These are phyloP conservation scores for Euphorbia celastroides DNA, from an alignment of 441 rosid genomes.

Conservation along the genomic window DNA sequence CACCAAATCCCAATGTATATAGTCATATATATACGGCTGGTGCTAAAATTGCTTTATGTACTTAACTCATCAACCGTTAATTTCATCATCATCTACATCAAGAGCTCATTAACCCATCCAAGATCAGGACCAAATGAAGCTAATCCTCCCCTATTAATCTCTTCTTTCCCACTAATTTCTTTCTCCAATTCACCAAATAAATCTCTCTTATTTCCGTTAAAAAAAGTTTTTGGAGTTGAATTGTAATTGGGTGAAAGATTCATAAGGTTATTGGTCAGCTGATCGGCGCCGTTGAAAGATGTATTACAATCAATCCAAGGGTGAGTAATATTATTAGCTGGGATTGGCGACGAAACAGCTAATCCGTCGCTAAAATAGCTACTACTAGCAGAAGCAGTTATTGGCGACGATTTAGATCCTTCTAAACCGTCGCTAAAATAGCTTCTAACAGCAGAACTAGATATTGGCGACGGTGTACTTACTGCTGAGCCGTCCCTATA, in stretches of 20 bases:
- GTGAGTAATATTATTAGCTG: not conserved
- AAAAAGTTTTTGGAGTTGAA: slow-evolving; percentile 32
- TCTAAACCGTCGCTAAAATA: slow-evolving; percentile 27
- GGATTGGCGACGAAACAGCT: not conserved
- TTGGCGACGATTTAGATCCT: slow-evolving; percentile 4
- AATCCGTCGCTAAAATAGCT: slow-evolving; percentile 29
- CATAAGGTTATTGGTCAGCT: slow-evolving; percentile 33
- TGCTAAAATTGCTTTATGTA: slow-evolving; percentile 19
- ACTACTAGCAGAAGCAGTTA: not conserved
- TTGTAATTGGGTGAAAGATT: slow-evolving; percentile 39
- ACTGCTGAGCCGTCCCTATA: slow-evolving; percentile 30
- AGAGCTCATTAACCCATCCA: slow-evolving; percentile 86
- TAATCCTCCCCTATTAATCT: slow-evolving; percentile 15
- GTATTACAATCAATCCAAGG: slow-evolving; percentile 40
- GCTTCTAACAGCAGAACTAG: not conserved
- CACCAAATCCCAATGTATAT: slow-evolving; percentile 31
- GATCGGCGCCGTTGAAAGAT: slow-evolving; percentile 23
- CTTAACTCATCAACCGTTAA: slow-evolving; percentile 7
- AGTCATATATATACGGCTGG: slow-evolving; percentile 24
- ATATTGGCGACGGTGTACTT: not conserved
- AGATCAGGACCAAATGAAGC: slow-evolving; percentile 54
- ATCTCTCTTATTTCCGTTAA: slow-evolving; percentile 9
- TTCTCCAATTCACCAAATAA: slow-evolving; percentile 4
- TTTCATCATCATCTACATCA: slow-evolving; percentile 34
- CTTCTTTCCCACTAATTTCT: not conserved